Evolutionary conservation across 139 green algal genomes (phyloP).

Genomic region (Chlorokybus atmophyticus): DNA sequence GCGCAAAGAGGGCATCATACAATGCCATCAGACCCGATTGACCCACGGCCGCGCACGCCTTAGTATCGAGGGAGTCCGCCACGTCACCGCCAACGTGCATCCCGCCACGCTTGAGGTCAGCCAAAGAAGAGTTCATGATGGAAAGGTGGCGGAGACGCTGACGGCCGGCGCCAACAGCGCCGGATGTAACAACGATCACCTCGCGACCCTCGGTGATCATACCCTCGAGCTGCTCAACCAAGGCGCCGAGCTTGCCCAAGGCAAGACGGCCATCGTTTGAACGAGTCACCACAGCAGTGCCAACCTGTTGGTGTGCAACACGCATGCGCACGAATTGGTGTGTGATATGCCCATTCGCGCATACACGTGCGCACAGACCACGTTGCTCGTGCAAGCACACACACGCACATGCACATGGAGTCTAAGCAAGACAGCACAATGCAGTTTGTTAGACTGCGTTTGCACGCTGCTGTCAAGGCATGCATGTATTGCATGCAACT

Average conservation of each 20-base stretch:
- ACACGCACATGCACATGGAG: no score
- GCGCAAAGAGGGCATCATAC: slow-evolving; percentile 8
- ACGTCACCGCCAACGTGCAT: background rate
- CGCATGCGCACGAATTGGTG: no score
- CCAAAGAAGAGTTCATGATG: background rate
- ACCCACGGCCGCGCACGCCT: slow-evolving; percentile 23
- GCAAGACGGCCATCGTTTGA: slow-evolving; percentile 30
- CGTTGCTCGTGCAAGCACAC: no score
- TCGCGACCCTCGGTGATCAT: slow-evolving; percentile 31
- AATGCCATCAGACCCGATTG: slow-evolving; percentile 44
- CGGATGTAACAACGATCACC: slow-evolving; percentile 44
- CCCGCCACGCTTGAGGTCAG: background rate
- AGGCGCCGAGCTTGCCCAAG: slow-evolving; percentile 29
- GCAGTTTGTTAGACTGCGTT: no score
- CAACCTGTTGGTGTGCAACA: slow-evolving; percentile 25
- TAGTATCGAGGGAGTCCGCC: slow-evolving; percentile 14
- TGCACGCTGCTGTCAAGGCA: no score
- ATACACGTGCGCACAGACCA: no score
- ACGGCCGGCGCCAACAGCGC: slow-evolving; percentile 39
- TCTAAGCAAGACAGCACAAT: no score
- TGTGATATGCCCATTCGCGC: no score
- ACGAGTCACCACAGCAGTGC: slow-evolving; percentile 37
- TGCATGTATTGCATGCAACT: no score
- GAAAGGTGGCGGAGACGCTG: slow-evolving; percentile 45
- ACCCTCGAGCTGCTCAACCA: slow-evolving; percentile 40